Evolutionary conservation across 345 rosid genomes (phyloP).

Genomic region (Salix brachista): DNA sequence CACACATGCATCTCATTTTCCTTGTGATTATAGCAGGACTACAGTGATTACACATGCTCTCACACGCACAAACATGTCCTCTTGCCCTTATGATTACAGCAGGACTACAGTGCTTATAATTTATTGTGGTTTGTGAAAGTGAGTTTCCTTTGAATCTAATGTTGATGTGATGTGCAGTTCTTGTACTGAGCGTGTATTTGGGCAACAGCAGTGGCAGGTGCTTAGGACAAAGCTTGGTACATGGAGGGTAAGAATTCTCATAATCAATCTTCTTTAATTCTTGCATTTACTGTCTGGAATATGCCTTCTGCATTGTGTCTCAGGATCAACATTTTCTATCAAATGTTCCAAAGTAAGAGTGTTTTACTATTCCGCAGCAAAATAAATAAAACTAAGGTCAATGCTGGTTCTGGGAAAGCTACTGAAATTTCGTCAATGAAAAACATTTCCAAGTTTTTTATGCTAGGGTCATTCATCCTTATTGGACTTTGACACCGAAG

Average conservation of each 20-base stretch:
- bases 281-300: background rate
- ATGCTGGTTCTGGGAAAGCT: background rate
- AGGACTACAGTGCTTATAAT: background rate
- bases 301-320: background rate
- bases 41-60: background rate
- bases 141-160: slow-evolving; percentile 1
- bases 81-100: background rate
- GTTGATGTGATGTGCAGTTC: slow-evolving; percentile 43
- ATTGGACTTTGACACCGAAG: background rate
- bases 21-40: background rate
- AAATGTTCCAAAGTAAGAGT: background rate
- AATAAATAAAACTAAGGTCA: background rate
- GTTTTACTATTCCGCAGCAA: background rate
- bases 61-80: background rate
- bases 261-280: background rate
- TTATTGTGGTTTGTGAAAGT: background rate
- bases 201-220: slow-evolving; percentile 60
- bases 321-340: background rate
- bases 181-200: slow-evolving; percentile 70
- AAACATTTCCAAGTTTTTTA: background rate
- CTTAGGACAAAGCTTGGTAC: slow-evolving; percentile 64
- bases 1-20: no score
- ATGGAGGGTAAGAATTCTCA: slow-evolving; percentile 58
- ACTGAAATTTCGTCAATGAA: background rate
- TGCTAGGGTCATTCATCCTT: background rate